Conservation (phyloP, 2,329 filamentous ascomycete genomes). For the Didymella segeticola region DNA sequence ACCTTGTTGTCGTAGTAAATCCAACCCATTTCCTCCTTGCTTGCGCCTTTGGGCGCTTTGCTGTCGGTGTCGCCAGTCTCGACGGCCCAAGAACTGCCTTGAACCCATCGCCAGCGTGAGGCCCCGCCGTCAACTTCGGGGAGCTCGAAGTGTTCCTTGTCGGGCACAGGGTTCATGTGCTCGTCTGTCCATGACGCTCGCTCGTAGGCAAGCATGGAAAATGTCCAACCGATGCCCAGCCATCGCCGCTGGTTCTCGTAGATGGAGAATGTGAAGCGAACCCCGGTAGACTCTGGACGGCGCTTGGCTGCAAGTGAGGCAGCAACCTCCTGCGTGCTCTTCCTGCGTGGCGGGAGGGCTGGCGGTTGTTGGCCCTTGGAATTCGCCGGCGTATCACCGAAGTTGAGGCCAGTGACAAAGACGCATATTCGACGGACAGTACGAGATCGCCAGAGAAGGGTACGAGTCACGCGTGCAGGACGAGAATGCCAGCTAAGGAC, state of each 20-base stretch:
- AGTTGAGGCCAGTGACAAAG: conserved; percentile 80
- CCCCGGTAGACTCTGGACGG: conserved; percentile 68
- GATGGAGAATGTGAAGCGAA: conserved; percentile 94
- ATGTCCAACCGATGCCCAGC: conserved; percentile 95
- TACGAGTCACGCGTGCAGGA: conserved; percentile 81
- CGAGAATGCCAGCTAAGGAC: conserved; percentile 91
- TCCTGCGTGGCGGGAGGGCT: conserved; percentile 51
- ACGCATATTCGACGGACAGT: conserved; percentile 72
- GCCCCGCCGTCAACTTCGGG: conserved; percentile 70
- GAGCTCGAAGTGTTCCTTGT: conserved; percentile 74
- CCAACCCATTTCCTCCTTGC: conserved; percentile 73
- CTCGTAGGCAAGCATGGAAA: conserved; percentile 88
- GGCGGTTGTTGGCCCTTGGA: conserved; percentile 42
- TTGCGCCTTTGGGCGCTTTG: conserved; percentile 46
- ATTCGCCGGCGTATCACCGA: conserved; percentile 57
- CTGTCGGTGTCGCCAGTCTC: conserved; percentile 67
- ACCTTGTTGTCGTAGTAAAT: conserved; percentile 99
- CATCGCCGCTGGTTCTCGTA: conserved; percentile 97
- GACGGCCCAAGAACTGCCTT: conserved; percentile 84
- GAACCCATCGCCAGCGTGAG: conserved; percentile 80
- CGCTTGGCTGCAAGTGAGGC: conserved; percentile 52
- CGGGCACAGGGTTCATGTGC: conserved; percentile 80
- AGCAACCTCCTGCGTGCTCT: conserved; percentile 56
- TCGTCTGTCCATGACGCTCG: conserved; percentile 94
- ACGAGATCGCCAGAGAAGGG: conserved; percentile 88